Conservation (phyloP, 1,284 basidiomycete genomes). For the Puccinia coronata region DNA sequence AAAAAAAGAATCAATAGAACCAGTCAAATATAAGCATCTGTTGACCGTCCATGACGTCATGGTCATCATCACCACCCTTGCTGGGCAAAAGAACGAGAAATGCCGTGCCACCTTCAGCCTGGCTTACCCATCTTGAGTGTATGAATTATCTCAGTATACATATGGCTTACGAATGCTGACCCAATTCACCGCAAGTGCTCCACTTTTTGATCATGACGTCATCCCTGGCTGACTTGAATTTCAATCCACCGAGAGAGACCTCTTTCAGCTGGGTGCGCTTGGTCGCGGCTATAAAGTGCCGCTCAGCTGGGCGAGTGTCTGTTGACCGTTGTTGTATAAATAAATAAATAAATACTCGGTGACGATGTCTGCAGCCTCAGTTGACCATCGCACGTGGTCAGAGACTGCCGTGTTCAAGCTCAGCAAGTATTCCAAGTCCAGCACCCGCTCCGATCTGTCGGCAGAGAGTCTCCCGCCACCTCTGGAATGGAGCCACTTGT, state of each 20-base stretch:
- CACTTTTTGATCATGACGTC: slow-evolving; percentile 2
- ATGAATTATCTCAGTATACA: too few species aligned
- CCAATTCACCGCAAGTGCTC: too few species aligned
- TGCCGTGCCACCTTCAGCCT: background rate
- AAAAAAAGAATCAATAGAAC: background rate
- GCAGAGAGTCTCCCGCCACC: background rate
- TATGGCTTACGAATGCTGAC: too few species aligned
- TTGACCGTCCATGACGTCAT: slow-evolving; percentile 11
- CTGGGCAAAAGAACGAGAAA: background rate
- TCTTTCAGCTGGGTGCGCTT: too few species aligned
- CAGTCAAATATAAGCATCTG: background rate
- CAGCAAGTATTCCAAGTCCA: slow-evolving; percentile 11
- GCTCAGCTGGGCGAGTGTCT: too few species aligned
- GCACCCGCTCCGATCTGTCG: background rate
- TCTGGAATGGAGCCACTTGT: slow-evolving; percentile 33
- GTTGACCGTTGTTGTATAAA: too few species aligned
- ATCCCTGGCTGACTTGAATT: too few species aligned
- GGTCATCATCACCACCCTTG: background rate
- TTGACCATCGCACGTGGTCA: slow-evolving; percentile 19
- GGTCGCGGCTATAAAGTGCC: too few species aligned
- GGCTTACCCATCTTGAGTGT: background rate
- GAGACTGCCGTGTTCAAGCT: slow-evolving; percentile 18
- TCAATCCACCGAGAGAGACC: too few species aligned
- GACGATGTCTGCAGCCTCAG: background rate
- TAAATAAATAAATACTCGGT: too few species aligned